Evolutionary conservation across 331 rosid genomes (phyloP).

Genomic region (Malus hybrid): DNA sequence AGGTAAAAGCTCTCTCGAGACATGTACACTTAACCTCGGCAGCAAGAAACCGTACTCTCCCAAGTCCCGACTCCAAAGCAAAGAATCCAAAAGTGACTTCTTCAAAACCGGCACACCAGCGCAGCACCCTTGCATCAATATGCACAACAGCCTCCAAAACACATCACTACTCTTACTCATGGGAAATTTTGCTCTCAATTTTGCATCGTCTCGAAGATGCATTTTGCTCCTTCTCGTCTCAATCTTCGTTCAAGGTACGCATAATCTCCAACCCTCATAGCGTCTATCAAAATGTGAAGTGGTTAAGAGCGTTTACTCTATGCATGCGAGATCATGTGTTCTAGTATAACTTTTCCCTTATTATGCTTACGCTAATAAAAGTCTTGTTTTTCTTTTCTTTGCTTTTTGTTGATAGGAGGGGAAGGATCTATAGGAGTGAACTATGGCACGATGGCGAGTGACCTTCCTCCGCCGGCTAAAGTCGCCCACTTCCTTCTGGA

Average conservation of each 20-base stretch:
- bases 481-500: constrained; percentile 52
- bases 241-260: constrained; percentile 30
- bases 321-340: too few species aligned
- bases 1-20: neutral
- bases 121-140: neutral
- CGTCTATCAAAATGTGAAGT: too few species aligned
- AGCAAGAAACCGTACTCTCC: constrained; percentile 27
- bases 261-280: neutral
- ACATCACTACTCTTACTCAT: constrained; percentile 4
- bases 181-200: constrained; percentile 14
- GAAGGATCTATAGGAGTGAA: constrained; percentile 59
- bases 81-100: constrained; percentile 52
- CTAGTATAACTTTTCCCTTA: too few species aligned
- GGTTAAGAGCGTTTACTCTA: too few species aligned
- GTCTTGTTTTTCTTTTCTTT: neutral
- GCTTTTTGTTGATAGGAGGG: constrained; percentile 2
- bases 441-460: constrained; percentile 61
- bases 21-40: constrained; percentile 12
- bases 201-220: constrained; percentile 1
- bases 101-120: constrained; percentile 25
- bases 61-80: constrained; percentile 28
- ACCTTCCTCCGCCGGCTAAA: constrained; percentile 55
- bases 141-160: neutral
- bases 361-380: too few species aligned
- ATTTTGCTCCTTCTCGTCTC: constrained; percentile 27